Base-by-base conservation (phyloP, 768 basidiomycete species). In the Tricholoma sp. region DNA sequence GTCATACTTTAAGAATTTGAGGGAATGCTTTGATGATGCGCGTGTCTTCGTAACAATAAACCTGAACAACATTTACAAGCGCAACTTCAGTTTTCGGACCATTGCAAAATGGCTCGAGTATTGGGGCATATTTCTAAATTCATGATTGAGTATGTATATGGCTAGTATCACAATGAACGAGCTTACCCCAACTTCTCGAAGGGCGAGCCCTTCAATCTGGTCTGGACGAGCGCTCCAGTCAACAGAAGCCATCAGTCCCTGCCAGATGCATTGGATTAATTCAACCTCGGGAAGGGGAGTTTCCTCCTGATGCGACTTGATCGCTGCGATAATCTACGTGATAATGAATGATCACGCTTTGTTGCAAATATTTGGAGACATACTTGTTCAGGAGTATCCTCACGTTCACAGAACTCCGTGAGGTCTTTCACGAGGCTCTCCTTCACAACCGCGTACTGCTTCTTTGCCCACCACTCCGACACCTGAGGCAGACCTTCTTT, bases 11-110 rank as follows among this genome's bases (percentile, higher is more conserved):
- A 61, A 99, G 80, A 70, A 98, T 89, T 67, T 94, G 91, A 49
- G 93, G 88, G 79, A 99, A 98, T 7, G 93, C 81, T 70, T 94
- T 94, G 74, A 94, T 95, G 67, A 96, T 82, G 57, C 91, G 89
- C 22, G 94, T 95, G 67, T 98, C 93, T 74, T 96, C 93, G 72
- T 98, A 97, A 72, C 92, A 95, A 76, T 96, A 91, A 61, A 92
- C 81, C 76, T 99, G 96, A 5, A 96, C 92, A 52, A 88, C 83
- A 71, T 98, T 98, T 74, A 99, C 94, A 55, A 99, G 82, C 31
- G 90, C 85, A 35, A 99, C 91, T 74, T 99, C 85, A 19, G 91
- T 90, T 73, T 95, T 95, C 18, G 93, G 83, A 54, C 86, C 84
- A 58, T 84, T 81, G 67, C 88, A 92, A 79, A 99, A 99, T 31